Evolutionary conservation across 2,329 filamentous ascomycete species (phyloP), one percentile per base, ranked within the genome.

Genomic region (Cladosporium austrohemisphaericum): DNA sequence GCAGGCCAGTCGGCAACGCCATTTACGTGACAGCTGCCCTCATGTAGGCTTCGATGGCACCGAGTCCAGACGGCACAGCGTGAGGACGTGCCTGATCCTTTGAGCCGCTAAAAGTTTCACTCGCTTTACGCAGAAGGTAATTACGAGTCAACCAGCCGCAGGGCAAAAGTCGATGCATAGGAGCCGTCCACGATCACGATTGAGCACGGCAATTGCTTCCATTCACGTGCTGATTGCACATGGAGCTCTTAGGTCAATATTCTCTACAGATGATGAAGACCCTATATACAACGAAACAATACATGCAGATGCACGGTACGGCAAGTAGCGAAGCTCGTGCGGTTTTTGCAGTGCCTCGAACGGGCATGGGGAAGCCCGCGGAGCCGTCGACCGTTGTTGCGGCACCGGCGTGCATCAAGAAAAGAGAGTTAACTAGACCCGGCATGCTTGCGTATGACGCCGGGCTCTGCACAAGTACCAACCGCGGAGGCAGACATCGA

Each of bases 321-420:
- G 26, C 26, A 29, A n/a, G n/a, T n/a, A n/a, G n/a, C n/a, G 23
- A 16, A 38, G 44, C 44, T 47, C 44, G 44, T 47, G 44, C 44
- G 33, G 18, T 41, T 38, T 35, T 47, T 47, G 44, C 44, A 38
- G 33, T 47, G 35, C 44, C 44, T 47, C 33, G 44, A 31, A 38
- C 19, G 33, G 44, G 44, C 18, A 28, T 47, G 44, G 44, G 44
- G 44, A 38, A 31, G 33, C 33, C 44, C 44, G 33, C 44, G 44
- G 44, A 37, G 44, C 44, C 44, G 44, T 31, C 23, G 32, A 37
- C 33, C 20, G 33, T 47, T 36, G 38, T 38, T 26, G 44, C 44
- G 44, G 44, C 44, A 47, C 44, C 44, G 44, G 44, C 44, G 44
- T 31, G 44, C 44, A 28, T 47, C 44, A 37, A 16, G 44, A 19